These are phyloP conservation scores for Penicillium canariense DNA, from an alignment of 495 filamentous ascomycete genomes.

Conservation along the genomic window DNA sequence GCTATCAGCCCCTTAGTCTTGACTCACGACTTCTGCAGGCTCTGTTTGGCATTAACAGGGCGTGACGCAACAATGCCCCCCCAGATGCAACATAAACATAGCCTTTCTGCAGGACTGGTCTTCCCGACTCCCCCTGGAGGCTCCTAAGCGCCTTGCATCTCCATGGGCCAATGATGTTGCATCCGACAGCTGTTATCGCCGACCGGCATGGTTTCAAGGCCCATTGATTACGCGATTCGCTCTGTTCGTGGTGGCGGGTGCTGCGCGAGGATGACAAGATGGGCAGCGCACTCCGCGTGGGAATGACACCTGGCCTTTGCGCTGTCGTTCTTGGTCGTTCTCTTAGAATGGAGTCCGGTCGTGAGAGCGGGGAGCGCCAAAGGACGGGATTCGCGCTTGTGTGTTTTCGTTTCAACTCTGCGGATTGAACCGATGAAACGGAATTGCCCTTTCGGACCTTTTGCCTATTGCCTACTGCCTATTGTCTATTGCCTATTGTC, in stretches of 20 bases:
- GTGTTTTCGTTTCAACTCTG: too few species aligned
- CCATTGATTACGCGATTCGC: slow-evolving; percentile 5
- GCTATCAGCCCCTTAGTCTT: too few species aligned
- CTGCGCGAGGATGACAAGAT: slow-evolving; percentile 14
- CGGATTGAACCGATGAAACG: too few species aligned
- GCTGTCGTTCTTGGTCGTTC: not conserved
- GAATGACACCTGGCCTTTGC: slow-evolving; percentile 27
- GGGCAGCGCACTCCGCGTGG: slow-evolving; percentile 18
- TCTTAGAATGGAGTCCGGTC: not conserved
- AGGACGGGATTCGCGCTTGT: not conserved
- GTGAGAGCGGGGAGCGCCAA: not conserved
- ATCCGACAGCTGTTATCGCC: not conserved
- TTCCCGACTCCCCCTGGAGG: not conserved
- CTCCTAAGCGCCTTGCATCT: slow-evolving; percentile 8
- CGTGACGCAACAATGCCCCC: not conserved
- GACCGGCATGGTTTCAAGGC: not conserved
- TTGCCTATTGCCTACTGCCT: not conserved
- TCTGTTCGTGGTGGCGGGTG: slow-evolving; percentile 13
- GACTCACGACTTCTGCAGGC: not conserved
- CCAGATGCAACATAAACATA: not conserved
- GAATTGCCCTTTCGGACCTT: not conserved
- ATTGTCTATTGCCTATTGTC: too few species aligned
- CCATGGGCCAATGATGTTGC: slow-evolving; percentile 7
- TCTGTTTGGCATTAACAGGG: not conserved
- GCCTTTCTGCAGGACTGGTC: not conserved